Evolutionary conservation across 2,329 filamentous ascomycete species (phyloP).

Genomic region (Hypoxylon sp.): DNA sequence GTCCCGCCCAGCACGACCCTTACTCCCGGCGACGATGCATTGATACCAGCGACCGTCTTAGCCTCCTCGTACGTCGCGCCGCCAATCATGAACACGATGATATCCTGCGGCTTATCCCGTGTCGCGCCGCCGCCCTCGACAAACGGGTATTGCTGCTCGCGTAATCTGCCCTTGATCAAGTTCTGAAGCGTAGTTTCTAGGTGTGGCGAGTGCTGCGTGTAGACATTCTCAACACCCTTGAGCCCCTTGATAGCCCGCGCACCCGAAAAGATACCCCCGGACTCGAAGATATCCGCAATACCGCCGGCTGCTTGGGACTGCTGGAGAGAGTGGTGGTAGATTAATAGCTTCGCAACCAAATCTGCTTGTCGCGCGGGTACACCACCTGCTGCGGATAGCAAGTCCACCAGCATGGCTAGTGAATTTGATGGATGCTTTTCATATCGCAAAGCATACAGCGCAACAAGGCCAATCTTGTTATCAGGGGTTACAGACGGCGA

Average conservation of each 20-base stretch:
- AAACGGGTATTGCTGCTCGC: slow-evolving; percentile 91
- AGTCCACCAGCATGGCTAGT: slow-evolving; percentile 85
- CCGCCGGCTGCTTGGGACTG: slow-evolving; percentile 80
- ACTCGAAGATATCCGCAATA: slow-evolving; percentile 92
- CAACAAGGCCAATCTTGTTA: slow-evolving; percentile 89
- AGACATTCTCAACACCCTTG: slow-evolving; percentile 98
- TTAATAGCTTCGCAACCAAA: slow-evolving; percentile 83
- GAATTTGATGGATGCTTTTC: slow-evolving; percentile 87
- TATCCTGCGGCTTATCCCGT: slow-evolving; percentile 95
- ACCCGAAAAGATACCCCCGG: slow-evolving; percentile 89
- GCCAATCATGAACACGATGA: slow-evolving; percentile 94
- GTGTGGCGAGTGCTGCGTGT: slow-evolving; percentile 94
- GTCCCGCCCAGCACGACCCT: slow-evolving; percentile 92
- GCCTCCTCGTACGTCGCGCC: slow-evolving; percentile 97
- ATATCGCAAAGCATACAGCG: slow-evolving; percentile 95
- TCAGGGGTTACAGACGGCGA: slow-evolving; percentile 80
- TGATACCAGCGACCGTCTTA: slow-evolving; percentile 94
- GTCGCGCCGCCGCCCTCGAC: slow-evolving; percentile 89
- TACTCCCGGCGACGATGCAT: slow-evolving; percentile 89
- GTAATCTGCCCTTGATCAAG: slow-evolving; percentile 89
- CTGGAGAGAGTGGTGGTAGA: slow-evolving; percentile 89
- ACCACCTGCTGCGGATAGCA: slow-evolving; percentile 86
- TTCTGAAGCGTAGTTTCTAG: slow-evolving; percentile 91
- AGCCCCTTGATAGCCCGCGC: slow-evolving; percentile 92
- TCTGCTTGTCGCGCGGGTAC: slow-evolving; percentile 81